A percentile compares a stretch with the other conserved stretches of the same genome.
These are phyloP conservation scores for Papiliotrema fonsecae DNA, from an alignment of 1,284 basidiomycete species.

Conservation along the genomic window DNA sequence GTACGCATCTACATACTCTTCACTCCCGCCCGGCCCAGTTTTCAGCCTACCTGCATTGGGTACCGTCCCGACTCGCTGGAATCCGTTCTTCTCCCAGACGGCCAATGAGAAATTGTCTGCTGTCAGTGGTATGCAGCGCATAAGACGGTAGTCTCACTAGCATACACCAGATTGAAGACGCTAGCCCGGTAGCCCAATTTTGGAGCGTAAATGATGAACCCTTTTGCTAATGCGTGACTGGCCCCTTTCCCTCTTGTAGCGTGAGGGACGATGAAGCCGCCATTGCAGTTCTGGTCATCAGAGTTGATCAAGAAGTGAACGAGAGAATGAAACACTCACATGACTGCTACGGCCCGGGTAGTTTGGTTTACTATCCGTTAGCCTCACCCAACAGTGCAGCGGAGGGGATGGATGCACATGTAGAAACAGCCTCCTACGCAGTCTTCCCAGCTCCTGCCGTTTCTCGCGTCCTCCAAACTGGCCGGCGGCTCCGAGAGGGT, in stretches of 20 bases:
- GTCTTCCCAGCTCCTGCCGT: constrained; percentile 58
- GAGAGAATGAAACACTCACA: constrained; percentile 53
- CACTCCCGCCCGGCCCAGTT: constrained; percentile 58
- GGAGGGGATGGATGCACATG: constrained; percentile 51
- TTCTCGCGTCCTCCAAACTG: constrained; percentile 30
- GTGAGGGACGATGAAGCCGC: constrained; percentile 78
- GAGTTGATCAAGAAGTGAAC: background rate
- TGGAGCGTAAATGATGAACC: constrained; percentile 78
- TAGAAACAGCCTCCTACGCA: constrained; percentile 77
- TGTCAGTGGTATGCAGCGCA: constrained; percentile 4
- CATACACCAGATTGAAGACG: constrained; percentile 91
- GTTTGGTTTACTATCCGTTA: constrained; percentile 70
- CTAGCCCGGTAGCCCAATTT: constrained; percentile 67
- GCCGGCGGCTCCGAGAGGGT: background rate
- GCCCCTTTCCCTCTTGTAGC: constrained; percentile 63
- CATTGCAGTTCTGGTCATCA: constrained; percentile 47
- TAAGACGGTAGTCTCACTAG: constrained; percentile 57
- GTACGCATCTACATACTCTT: constrained; percentile 84
- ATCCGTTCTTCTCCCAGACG: constrained; percentile 82
- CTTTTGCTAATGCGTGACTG: constrained; percentile 68
- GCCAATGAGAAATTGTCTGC: constrained; percentile 54
- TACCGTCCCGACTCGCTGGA: constrained; percentile 74
- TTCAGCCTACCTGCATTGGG: constrained; percentile 76
- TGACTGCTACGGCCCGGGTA: constrained; percentile 90
- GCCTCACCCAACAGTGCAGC: background rate